These are phyloP conservation scores for Xanthoceras sorbifolium DNA, from an alignment of 345 rosid genomes.

Conservation along the genomic window DNA sequence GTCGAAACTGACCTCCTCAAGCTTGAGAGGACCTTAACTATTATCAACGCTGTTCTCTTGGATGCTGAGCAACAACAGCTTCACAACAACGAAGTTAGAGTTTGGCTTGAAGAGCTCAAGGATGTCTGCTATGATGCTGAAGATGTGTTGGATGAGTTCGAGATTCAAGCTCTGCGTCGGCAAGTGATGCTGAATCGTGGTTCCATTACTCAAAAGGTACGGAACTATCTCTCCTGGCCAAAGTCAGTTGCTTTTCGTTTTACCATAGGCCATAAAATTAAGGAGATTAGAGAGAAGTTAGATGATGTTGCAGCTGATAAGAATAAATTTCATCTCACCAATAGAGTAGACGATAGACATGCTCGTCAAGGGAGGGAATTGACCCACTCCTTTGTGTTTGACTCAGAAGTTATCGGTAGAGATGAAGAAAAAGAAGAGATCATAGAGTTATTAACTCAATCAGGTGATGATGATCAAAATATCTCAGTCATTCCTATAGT, in stretches of 20 bases:
- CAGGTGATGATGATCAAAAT: neutral
- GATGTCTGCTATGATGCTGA: neutral
- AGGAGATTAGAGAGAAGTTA: conserved; percentile 1
- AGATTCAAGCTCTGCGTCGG: neutral
- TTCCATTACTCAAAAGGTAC: neutral
- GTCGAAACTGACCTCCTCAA: neutral
- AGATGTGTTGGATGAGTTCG: neutral
- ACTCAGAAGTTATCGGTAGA: conserved; percentile 27
- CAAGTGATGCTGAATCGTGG: neutral
- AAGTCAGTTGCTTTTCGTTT: neutral
- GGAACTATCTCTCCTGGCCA: neutral
- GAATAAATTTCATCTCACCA: neutral
- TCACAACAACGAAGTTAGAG: neutral
- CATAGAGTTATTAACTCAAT: neutral
- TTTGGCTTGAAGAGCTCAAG: neutral
- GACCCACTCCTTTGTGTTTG: conserved; percentile 23
- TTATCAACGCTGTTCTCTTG: neutral
- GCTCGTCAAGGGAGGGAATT: neutral
- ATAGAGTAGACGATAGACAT: neutral
- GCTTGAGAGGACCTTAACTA: neutral
- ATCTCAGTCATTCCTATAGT: conserved; percentile 24
- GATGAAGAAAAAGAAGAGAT: conserved; percentile 15
- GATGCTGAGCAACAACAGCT: conserved; percentile 5
- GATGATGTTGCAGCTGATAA: neutral
- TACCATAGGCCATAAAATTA: neutral